These are phyloP conservation scores for Ceratobasidium sp. DNA, from an alignment of 1,284 basidiomycete genomes.

Conservation along the genomic window DNA sequence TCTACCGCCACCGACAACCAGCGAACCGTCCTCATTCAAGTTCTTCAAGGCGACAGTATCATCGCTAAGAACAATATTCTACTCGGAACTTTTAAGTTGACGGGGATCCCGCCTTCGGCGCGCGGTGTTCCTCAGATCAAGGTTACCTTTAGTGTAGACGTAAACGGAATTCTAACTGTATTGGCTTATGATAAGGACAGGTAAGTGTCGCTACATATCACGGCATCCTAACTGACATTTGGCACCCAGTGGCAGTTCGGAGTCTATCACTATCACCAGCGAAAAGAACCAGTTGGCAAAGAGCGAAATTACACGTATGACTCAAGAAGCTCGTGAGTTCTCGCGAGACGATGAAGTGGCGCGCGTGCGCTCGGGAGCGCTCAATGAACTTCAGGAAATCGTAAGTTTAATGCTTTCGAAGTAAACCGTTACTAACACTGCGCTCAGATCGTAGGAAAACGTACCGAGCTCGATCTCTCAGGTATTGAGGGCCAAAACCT, in stretches of 20 bases:
- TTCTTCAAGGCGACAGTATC: slow-evolving; percentile 64
- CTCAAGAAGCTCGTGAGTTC: slow-evolving; percentile 97
- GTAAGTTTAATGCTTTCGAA: slow-evolving; percentile 63
- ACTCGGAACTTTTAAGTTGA: slow-evolving; percentile 97
- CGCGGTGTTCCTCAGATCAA: slow-evolving; percentile 97
- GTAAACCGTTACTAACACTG: neutral
- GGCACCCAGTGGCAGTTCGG: slow-evolving; percentile 46
- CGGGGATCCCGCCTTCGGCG: slow-evolving; percentile 95
- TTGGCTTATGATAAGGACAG: slow-evolving; percentile 93
- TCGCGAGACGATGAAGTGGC: slow-evolving; percentile 96
- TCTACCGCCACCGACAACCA: slow-evolving; percentile 99
- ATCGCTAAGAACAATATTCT: slow-evolving; percentile 65
- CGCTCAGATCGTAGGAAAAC: neutral
- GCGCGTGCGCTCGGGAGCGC: slow-evolving; percentile 89
- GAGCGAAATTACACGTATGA: slow-evolving; percentile 97
- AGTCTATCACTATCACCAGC: slow-evolving; percentile 70
- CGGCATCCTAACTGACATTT: slow-evolving; percentile 97
- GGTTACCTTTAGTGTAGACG: slow-evolving; percentile 97
- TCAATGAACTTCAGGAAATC: slow-evolving; percentile 84
- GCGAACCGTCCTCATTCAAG: slow-evolving; percentile 97
- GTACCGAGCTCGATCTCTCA: neutral
- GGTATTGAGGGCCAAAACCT: slow-evolving; percentile 80
- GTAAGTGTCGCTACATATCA: slow-evolving; percentile 83
- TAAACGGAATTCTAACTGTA: slow-evolving; percentile 96
- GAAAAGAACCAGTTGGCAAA: slow-evolving; percentile 73